A percentile compares a stretch with the other conserved stretches of the same genome.
Conservation (phyloP, 257 asterid genomes). For the Fraxinus quadrangulata region DNA sequence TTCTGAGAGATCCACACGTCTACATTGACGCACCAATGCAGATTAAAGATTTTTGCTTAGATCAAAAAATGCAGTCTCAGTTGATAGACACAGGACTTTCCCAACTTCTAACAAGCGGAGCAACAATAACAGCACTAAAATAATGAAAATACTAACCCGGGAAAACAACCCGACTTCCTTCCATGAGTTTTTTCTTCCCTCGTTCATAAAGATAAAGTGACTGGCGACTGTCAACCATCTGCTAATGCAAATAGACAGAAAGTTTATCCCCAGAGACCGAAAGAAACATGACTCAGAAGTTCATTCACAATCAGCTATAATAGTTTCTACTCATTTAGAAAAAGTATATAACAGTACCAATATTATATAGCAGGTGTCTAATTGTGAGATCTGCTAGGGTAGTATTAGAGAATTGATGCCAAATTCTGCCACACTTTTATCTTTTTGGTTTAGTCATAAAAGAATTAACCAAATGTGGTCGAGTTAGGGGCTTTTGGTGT, state of each 20-base stretch:
- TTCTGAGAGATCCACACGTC: not conserved
- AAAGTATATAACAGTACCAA: not conserved
- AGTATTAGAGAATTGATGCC: not conserved
- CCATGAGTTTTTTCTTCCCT: constrained; percentile 86
- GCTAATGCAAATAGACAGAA: constrained; percentile 17
- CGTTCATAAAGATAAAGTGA: constrained; percentile 73
- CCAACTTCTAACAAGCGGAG: constrained; percentile 7
- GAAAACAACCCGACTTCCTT: constrained; percentile 72
- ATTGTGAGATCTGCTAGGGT: not conserved
- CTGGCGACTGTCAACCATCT: constrained; percentile 70
- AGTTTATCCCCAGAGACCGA: not conserved
- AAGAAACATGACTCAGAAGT: constrained; percentile 10
- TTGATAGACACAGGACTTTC: not conserved
- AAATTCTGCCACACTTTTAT: not conserved
- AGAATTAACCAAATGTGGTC: not conserved
- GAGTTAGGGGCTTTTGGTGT: not conserved
- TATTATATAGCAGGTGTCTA: not conserved
- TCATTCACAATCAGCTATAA: not conserved
- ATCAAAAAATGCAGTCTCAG: not conserved
- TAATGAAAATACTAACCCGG: constrained; percentile 59
- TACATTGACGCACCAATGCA: not conserved
- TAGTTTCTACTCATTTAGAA: not conserved
- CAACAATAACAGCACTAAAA: constrained; percentile 9
- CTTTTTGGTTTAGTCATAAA: not conserved
- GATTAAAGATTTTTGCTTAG: not conserved